Base-by-base conservation (phyloP, 2,329 filamentous ascomycete species). In the Calonectria pseudoturangicola region DNA sequence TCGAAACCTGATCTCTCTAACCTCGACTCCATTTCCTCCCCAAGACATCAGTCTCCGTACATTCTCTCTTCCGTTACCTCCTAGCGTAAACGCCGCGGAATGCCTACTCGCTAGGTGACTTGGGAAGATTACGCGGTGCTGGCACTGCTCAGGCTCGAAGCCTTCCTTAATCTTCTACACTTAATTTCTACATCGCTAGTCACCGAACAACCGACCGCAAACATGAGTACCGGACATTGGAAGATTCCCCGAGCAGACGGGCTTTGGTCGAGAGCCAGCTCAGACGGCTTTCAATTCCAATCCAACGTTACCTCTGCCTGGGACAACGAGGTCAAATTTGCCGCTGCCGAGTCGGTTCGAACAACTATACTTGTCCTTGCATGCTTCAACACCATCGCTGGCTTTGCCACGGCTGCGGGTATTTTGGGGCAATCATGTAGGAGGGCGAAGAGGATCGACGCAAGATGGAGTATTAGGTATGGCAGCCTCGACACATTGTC, bases 331-430 rank as follows among this genome's bases (percentile, higher is more conserved):
- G 85, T 91, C 75, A 86, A 84, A 71, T 89, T 90, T 74, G 86
- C 87, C 36, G 85, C 87, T 18, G 87, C 87, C 74, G 91, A 88
- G 78, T 92, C 90, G 41, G 86, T 92, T 77, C 87, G 91, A 76
- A 91, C 89, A 21, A 92, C 90, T 28, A 90, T 89, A 51, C 88
- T 92, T 69, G 90, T 92, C 72, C 85, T 93, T 68, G 88, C 91
- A 43, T 83, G 86, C 68, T 92, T 92, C 84, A 93, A 93, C 81
- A 86, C 89, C 27, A 80, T 91, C 66, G 89, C 89, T 21, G 90
- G 90, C 5, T 87, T 90, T 70, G 86, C 86, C 21, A 91, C 90
- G 8, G 88, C 89, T 12, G 75, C 86, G 30, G 89, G 89, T 30
- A 92, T 93, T 66, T 81, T 91, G 48, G 89, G 88, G 80, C 89